Base-by-base conservation (phyloP, 2,329 filamentous ascomycete species). In the Diaporthe vexans region DNA sequence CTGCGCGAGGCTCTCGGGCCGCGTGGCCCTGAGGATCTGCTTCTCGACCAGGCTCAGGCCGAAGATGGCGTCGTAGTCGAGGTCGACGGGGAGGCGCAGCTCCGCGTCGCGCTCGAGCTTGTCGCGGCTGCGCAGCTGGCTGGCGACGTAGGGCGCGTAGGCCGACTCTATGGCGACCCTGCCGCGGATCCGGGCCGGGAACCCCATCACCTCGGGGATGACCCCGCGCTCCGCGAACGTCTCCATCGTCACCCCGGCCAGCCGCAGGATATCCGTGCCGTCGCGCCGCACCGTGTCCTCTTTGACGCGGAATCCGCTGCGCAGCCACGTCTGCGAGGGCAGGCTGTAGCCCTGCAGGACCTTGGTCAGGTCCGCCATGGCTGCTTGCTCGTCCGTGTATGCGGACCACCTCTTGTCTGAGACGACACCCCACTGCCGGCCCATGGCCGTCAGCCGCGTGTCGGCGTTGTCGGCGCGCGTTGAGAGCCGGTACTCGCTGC, bases 381-480 rank as follows among this genome's bases (percentile, higher is more conserved):
- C 90, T 2, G 85, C 83, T 74, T 90, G 89, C 67, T 94, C 91
- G 71, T 92, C 88, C 11, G 83, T 84, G 84, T 94, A 97, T 24
- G 86, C 86, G 3, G 82, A 80, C 97, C 97, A 99, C 63, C 97
- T 93, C 75, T 84, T 84, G 79, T 97, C 92, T n/a, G 91, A 87
- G 3, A 99, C 91, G 24, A 97, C 90, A 67, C 96, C 95, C 79
- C 92, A 94, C 19, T 88, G 85, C 73, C 93, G 91, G 13, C 95
- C 97, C 81, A 93, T 92, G 40, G 89, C 87, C 0, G 97, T 98
- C 40, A 99, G 90, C 3, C 97, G 92, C 7, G 93, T 83, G 83
- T 99, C 97, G 48, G 97, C 97, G 81, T 99, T 99, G 85, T 99
- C 97, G 59, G 97, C 93, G 76, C 97, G 93, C 3, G 95, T 91